These are phyloP conservation scores for Chiua virens DNA, from an alignment of 768 basidiomycete genomes.

Conservation along the genomic window DNA sequence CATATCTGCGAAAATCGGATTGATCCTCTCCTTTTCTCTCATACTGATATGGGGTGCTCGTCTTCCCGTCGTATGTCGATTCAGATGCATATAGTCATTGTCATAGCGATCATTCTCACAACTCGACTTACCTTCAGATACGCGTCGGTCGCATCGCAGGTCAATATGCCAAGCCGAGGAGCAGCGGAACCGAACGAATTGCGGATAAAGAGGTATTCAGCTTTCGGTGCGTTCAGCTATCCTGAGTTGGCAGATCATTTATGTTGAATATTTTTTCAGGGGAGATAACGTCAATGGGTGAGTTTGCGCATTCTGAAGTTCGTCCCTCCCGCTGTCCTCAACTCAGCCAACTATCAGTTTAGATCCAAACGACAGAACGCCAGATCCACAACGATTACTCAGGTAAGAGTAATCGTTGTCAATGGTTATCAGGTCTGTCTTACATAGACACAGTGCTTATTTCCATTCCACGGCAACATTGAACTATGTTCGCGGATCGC, in stretches of 20 bases:
- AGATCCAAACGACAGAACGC: constrained; percentile 74
- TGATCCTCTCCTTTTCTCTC: constrained; percentile 93
- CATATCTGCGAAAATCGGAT: constrained; percentile 82
- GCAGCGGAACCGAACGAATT: constrained; percentile 77
- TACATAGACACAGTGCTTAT: constrained; percentile 65
- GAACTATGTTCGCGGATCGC: constrained; percentile 86
- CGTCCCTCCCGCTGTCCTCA: not conserved
- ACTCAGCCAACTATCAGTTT: constrained; percentile 36
- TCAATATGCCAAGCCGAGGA: constrained; percentile 94
- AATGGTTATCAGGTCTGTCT: not conserved
- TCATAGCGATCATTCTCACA: constrained; percentile 5
- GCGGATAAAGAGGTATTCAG: constrained; percentile 76
- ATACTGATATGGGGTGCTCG: constrained; percentile 94
- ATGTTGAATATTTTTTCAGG: constrained; percentile 39
- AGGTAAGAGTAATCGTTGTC: constrained; percentile 47
- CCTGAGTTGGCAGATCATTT: not conserved
- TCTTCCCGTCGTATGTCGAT: constrained; percentile 77
- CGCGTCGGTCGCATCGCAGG: constrained; percentile 92
- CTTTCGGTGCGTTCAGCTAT: constrained; percentile 63
- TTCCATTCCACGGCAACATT: constrained; percentile 94
- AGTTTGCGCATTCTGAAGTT: constrained; percentile 15
- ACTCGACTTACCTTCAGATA: constrained; percentile 45
- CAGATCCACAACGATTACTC: constrained; percentile 88
- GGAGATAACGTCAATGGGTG: constrained; percentile 97
- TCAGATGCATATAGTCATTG: not conserved